A percentile compares a stretch with the other conserved stretches of the same genome.
These are phyloP conservation scores for Crithidia mellificae DNA, from an alignment of 208 protist genomes.

Conservation along the genomic window DNA sequence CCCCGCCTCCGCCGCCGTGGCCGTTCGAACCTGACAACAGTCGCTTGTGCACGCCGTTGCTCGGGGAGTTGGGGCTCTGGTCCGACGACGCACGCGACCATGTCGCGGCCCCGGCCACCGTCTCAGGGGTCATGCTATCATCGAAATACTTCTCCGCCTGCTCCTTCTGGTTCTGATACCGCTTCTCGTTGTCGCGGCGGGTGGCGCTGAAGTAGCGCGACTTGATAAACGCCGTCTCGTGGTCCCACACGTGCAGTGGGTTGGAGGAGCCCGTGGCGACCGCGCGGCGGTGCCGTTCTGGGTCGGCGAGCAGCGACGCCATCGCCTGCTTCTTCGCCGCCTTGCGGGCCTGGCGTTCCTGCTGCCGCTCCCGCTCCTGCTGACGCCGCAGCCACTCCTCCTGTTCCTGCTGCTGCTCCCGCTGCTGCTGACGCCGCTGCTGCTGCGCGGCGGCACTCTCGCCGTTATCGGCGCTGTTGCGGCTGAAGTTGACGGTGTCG, in stretches of 20 bases:
- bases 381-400: constrained; percentile 10
- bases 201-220: constrained; percentile 23
- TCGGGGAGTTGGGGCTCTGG: background rate
- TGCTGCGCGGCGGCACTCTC: too few species aligned
- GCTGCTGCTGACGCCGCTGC: too few species aligned
- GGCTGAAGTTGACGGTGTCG: too few species aligned
- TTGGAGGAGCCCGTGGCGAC: constrained; percentile 29
- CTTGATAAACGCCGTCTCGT: constrained; percentile 36
- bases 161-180: background rate
- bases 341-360: background rate
- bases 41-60: constrained; percentile 10
- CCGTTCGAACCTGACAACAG: constrained; percentile 6
- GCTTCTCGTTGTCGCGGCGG: background rate
- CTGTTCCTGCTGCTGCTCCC: background rate
- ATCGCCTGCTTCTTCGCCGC: constrained; percentile 6
- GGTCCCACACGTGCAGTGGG: constrained; percentile 39
- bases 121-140: background rate
- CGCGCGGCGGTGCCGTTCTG: constrained; percentile 12
- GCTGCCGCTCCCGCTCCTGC: background rate
- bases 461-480: too few species aligned
- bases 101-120: background rate
- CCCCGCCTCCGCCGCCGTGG: constrained; percentile 22
- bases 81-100: constrained; percentile 12
- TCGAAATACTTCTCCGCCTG: constrained; percentile 11
- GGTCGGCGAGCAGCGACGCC: constrained; percentile 9